These are phyloP conservation scores for Madurella mycetomatis DNA, from an alignment of 2,329 filamentous ascomycete genomes.

Conservation along the genomic window DNA sequence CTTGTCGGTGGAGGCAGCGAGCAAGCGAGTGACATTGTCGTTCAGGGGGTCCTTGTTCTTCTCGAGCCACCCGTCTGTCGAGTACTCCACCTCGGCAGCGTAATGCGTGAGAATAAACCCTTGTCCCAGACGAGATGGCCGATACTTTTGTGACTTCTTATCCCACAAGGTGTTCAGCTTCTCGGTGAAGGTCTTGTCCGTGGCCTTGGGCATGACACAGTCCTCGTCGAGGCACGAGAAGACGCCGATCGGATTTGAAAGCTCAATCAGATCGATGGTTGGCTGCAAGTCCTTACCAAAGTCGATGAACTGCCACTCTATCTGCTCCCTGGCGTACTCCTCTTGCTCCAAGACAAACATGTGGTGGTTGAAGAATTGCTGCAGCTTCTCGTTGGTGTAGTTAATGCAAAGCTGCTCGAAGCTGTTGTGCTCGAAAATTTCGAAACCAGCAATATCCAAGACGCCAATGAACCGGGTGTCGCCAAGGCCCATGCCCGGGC, in stretches of 20 bases:
- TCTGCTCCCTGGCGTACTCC: constrained; percentile 94
- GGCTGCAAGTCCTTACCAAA: constrained; percentile 96
- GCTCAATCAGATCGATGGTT: constrained; percentile 93
- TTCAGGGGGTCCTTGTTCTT: constrained; percentile 99
- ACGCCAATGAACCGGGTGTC: constrained; percentile 96
- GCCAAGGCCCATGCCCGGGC: constrained; percentile 75
- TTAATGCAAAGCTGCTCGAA: constrained; percentile 99
- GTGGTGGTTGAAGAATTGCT: constrained; percentile 99
- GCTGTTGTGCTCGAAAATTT: constrained; percentile 97
- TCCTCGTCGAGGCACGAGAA: constrained; percentile 98
- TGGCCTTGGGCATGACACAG: constrained; percentile 97
- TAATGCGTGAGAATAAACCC: constrained; percentile 97
- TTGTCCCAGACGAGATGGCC: constrained; percentile 78
- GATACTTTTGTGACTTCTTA: constrained; percentile 90
- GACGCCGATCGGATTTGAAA: constrained; percentile 95
- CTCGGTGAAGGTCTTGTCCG: constrained; percentile 93
- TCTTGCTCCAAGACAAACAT: constrained; percentile 99
- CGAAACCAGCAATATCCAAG: constrained; percentile 97
- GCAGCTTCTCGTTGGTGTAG: constrained; percentile 98
- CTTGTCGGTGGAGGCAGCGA: constrained; percentile 75
- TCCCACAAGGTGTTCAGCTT: constrained; percentile 98
- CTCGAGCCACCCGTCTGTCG: constrained; percentile 89
- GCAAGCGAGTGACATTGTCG: constrained; percentile 87
- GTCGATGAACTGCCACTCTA: constrained; percentile 99
- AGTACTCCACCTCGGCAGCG: constrained; percentile 95